Conservation (phyloP, 2,329 filamentous ascomycete species). For the Pseudogymnoascus sp. region DNA sequence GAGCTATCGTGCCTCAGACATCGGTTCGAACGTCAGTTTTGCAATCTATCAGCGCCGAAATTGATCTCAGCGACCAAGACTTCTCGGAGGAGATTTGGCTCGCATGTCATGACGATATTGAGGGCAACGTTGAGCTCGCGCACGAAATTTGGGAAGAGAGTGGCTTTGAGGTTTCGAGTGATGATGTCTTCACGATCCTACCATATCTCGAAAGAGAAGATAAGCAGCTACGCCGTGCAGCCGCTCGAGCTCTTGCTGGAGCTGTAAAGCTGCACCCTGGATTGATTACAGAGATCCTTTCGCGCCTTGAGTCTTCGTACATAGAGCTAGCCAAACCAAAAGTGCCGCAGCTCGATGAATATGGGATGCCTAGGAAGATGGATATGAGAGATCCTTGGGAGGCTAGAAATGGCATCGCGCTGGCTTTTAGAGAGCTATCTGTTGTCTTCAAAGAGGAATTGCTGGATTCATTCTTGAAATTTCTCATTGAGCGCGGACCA, state of each 20-base stretch:
- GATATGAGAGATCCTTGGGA: slow-evolving; percentile 89
- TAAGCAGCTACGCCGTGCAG: slow-evolving; percentile 72
- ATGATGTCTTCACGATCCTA: slow-evolving; percentile 61
- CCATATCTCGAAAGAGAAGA: slow-evolving; percentile 77
- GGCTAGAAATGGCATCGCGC: slow-evolving; percentile 77
- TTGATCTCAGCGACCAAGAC: slow-evolving; percentile 80
- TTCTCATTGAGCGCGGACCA: slow-evolving; percentile 78
- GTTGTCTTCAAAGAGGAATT: slow-evolving; percentile 59
- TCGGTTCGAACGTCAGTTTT: slow-evolving; percentile 78
- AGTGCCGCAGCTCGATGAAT: slow-evolving; percentile 79
- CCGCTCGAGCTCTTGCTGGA: slow-evolving; percentile 73
- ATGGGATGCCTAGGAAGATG: slow-evolving; percentile 87
- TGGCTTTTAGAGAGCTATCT: slow-evolving; percentile 78
- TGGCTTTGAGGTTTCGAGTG: slow-evolving; percentile 60
- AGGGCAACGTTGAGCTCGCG: slow-evolving; percentile 78
- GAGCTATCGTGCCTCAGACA: slow-evolving; percentile 69
- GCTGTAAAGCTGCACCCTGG: slow-evolving; percentile 55
- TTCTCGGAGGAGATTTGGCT: slow-evolving; percentile 92
- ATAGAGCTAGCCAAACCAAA: slow-evolving; percentile 72
- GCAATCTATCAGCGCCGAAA: slow-evolving; percentile 82
- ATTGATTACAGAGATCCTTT: slow-evolving; percentile 55
- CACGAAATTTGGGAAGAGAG: slow-evolving; percentile 94
- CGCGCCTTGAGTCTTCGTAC: slow-evolving; percentile 64
- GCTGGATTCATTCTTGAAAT: slow-evolving; percentile 72
- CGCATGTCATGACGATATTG: slow-evolving; percentile 81